These are phyloP conservation scores for Magnaporthiopsis incrustans DNA, from an alignment of 2,329 filamentous ascomycete genomes.

Conservation along the genomic window DNA sequence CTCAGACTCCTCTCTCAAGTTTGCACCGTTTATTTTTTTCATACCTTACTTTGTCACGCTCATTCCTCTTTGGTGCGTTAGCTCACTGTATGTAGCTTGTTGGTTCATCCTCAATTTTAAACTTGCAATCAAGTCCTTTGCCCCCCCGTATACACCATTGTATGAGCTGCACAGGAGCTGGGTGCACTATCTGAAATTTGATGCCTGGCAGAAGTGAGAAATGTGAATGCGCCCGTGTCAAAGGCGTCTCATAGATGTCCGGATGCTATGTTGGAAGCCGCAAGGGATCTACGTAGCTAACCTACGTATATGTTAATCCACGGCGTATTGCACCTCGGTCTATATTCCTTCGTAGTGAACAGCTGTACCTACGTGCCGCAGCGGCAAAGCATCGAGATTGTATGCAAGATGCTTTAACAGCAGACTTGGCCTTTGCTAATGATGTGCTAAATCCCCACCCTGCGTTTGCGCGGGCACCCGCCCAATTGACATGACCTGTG, in stretches of 20 bases:
- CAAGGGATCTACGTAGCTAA: no score
- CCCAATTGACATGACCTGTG: neutral
- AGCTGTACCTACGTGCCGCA: no score
- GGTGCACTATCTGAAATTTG: no score
- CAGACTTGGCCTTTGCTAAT: neutral
- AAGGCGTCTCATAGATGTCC: no score
- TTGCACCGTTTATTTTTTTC: neutral
- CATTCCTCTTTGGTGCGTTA: neutral
- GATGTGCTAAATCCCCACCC: neutral
- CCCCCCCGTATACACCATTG: neutral
- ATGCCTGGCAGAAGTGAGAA: no score
- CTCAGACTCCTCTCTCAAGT: neutral
- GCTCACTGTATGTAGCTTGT: neutral
- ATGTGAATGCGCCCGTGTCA: no score
- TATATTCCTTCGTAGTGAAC: no score
- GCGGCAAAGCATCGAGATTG: neutral
- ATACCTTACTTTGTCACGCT: neutral
- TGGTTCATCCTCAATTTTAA: neutral
- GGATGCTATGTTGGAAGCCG: no score
- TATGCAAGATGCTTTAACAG: neutral
- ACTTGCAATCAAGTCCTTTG: neutral
- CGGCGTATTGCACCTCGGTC: no score
- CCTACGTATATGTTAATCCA: no score
- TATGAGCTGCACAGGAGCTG: no score
- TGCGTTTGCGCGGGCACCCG: neutral